Evolutionary conservation across 441 rosid genomes (phyloP).

Genomic region (Syzygium syzygioides): DNA sequence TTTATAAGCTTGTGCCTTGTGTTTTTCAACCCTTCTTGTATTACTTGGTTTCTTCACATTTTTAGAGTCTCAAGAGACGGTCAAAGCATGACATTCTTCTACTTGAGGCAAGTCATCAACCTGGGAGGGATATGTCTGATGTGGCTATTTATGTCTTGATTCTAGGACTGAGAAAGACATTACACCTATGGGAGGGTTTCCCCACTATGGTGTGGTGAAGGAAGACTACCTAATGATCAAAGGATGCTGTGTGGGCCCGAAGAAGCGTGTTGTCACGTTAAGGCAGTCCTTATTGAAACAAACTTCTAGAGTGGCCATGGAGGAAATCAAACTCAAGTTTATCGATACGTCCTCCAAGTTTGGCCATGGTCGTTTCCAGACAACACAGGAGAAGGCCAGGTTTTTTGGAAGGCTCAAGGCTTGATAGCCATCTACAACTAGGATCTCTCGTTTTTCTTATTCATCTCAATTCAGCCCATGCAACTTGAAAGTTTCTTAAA

Average conservation of each 20-base stretch:
- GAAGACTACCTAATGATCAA: conserved; percentile 54
- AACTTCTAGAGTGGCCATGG: conserved; percentile 47
- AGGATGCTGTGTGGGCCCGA: conserved; percentile 54
- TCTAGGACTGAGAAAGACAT: conserved; percentile 56
- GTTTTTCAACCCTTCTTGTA: background rate
- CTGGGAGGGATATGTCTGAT: background rate
- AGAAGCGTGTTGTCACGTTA: conserved; percentile 59
- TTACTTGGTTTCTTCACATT: background rate
- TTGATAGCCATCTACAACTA: conserved; percentile 2
- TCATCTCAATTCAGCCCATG: background rate
- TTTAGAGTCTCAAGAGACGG: background rate
- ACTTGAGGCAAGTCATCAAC: background rate
- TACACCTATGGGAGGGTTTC: conserved; percentile 60
- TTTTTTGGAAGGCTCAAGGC: conserved; percentile 38
- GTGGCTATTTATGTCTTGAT: background rate
- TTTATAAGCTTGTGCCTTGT: background rate
- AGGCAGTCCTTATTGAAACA: conserved; percentile 48
- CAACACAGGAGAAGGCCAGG: conserved; percentile 47
- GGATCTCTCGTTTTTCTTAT: background rate
- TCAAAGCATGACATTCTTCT: background rate
- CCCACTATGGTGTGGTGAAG: conserved; percentile 54
- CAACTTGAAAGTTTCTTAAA: background rate
- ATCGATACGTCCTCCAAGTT: conserved; percentile 38
- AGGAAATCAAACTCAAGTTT: conserved; percentile 48
- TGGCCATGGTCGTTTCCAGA: conserved; percentile 55